Conservation (phyloP, 331 rosid genomes). For the Phaseolus coccineus region DNA sequence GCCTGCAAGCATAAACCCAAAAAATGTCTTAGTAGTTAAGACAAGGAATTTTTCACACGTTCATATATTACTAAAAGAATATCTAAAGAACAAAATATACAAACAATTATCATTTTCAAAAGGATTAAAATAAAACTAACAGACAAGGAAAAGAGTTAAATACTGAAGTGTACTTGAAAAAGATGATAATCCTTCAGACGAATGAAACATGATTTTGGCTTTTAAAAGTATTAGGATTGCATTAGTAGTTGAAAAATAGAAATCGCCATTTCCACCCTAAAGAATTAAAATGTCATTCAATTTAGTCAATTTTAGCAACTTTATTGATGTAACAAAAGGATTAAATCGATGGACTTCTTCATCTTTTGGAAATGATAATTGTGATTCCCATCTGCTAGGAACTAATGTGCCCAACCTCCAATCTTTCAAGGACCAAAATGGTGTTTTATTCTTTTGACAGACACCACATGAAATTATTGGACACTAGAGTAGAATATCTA, state of each 20-base stretch:
- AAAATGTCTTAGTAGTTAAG: not conserved
- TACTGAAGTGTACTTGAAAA: not conserved
- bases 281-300: not conserved
- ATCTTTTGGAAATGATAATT: not conserved
- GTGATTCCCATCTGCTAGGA: not conserved
- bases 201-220: not conserved
- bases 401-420: not conserved
- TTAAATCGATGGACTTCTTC: not conserved
- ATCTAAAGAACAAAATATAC: slow-evolving; percentile 9
- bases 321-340: not conserved
- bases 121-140: not conserved
- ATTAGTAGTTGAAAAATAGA: not conserved
- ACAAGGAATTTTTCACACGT: slow-evolving; percentile 8
- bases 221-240: not conserved
- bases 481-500: slow-evolving; percentile 10
- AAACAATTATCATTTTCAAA: not conserved
- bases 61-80: not conserved
- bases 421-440: not conserved
- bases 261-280: not conserved
- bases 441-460: not conserved
- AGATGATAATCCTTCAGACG: not conserved
- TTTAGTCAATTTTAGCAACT: not conserved
- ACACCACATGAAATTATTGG: slow-evolving; percentile 7
- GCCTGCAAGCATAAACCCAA: not conserved
- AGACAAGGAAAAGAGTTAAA: slow-evolving; percentile 3